Conservation (phyloP, 768 basidiomycete species). For the Cubamyces sp. region DNA sequence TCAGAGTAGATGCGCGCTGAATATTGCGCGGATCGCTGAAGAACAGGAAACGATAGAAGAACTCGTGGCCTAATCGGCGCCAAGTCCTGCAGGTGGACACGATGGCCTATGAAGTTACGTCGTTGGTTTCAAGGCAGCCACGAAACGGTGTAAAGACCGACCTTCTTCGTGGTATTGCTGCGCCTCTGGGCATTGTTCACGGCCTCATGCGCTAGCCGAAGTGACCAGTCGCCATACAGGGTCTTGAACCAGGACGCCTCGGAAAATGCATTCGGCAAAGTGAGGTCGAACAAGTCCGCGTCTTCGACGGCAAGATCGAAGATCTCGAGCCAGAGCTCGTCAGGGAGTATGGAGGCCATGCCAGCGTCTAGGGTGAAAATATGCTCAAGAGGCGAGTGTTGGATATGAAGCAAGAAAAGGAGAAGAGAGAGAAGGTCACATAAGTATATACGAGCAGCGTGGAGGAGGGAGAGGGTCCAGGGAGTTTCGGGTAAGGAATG, state of each 20-base stretch:
- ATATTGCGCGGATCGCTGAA: slow-evolving; percentile 64
- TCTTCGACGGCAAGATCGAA: slow-evolving; percentile 75
- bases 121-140: slow-evolving; percentile 6
- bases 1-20: slow-evolving; percentile 50
- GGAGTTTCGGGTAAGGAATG: background rate
- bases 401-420: background rate
- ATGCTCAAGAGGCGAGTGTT: background rate
- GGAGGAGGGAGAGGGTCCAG: slow-evolving; percentile 1
- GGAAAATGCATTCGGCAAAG: slow-evolving; percentile 63
- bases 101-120: slow-evolving; percentile 54
- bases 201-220: slow-evolving; percentile 64
- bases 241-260: slow-evolving; percentile 68
- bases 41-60: slow-evolving; percentile 71
- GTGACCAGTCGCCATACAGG: slow-evolving; percentile 52
- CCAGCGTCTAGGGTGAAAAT: background rate
- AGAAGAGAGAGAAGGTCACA: slow-evolving; percentile 13
- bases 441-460: slow-evolving; percentile 5
- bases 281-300: slow-evolving; percentile 64
- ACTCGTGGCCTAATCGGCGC: slow-evolving; percentile 63
- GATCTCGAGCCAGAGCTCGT: slow-evolving; percentile 71
- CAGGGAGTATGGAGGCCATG: slow-evolving; percentile 51
- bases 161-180: slow-evolving; percentile 72
- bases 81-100: slow-evolving; percentile 68
- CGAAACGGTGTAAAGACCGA: slow-evolving; percentile 34
- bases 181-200: slow-evolving; percentile 59